Evolutionary conservation across 352 stramenopile genomes (phyloP).

Genomic region (Globisporangium paroecandrum): DNA sequence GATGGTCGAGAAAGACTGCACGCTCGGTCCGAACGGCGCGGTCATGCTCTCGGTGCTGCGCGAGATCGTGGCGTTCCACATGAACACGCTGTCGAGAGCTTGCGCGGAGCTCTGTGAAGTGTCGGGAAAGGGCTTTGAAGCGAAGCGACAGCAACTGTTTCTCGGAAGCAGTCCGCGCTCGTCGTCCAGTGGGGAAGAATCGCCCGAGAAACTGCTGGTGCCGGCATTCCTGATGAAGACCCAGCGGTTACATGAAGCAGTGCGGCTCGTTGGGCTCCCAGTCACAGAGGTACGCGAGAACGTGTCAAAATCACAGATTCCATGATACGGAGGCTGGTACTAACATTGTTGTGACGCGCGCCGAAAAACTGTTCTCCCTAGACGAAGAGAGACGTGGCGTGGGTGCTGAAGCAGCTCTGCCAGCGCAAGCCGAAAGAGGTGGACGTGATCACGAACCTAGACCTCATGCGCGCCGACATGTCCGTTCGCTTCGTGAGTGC

Average conservation of each 20-base stretch:
- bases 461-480: conserved; percentile 82
- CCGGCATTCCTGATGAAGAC: conserved; percentile 28
- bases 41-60: conserved; percentile 40
- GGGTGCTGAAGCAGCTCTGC: conserved; percentile 54
- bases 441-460: conserved; percentile 68
- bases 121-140: conserved; percentile 52
- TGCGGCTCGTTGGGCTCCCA: conserved; percentile 37
- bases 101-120: conserved; percentile 41
- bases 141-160: conserved; percentile 47
- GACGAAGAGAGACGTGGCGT: conserved; percentile 37
- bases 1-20: conserved; percentile 38
- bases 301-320: not conserved
- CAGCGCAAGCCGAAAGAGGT: conserved; percentile 34
- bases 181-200: conserved; percentile 10
- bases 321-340: not conserved
- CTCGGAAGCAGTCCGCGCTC: conserved; percentile 7
- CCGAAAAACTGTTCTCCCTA: too few species aligned
- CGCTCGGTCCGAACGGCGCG: conserved; percentile 41
- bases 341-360: too few species aligned
- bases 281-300: conserved; percentile 24
- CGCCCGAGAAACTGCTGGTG: conserved; percentile 13
- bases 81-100: conserved; percentile 25
- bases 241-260: conserved; percentile 28
- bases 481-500: conserved; percentile 68
- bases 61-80: conserved; percentile 37